Evolutionary conservation across 345 rosid species (phyloP).

Genomic region (Euphorbia tirucalli): DNA sequence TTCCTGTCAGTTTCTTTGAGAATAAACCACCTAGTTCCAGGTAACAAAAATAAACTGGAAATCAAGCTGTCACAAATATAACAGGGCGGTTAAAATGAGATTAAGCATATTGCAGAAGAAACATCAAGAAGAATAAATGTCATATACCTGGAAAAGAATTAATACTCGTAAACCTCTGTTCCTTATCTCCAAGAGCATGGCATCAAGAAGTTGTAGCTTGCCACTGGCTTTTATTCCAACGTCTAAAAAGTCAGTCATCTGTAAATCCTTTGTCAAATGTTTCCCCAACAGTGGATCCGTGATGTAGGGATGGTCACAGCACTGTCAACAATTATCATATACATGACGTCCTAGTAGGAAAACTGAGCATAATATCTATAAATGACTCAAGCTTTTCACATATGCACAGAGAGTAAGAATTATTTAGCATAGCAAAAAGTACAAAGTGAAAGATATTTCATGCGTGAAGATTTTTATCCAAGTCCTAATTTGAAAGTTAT

Average conservation of each 20-base stretch:
- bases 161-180: conserved; percentile 56
- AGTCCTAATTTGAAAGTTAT: not conserved
- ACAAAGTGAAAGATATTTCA: not conserved
- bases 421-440: not conserved
- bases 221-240: conserved; percentile 88
- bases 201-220: conserved; percentile 73
- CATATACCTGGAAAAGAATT: conserved; percentile 78
- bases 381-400: not conserved
- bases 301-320: conserved; percentile 88
- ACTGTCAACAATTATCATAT: conserved; percentile 47
- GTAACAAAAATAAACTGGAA: not conserved
- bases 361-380: not conserved
- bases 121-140: not conserved
- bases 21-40: no score
- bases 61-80: not conserved
- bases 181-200: conserved; percentile 61
- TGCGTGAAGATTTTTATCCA: not conserved
- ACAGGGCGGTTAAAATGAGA: no score
- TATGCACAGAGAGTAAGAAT: not conserved
- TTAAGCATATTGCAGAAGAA: not conserved
- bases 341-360: not conserved
- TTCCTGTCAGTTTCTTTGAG: not conserved
- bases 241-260: conserved; percentile 45
- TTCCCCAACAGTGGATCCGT: conserved; percentile 45
- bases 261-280: conserved; percentile 37